Evolutionary conservation across 306 rosid species (phyloP), one percentile per base, ranked within the genome.

Genomic region (Dryas drummondii): DNA sequence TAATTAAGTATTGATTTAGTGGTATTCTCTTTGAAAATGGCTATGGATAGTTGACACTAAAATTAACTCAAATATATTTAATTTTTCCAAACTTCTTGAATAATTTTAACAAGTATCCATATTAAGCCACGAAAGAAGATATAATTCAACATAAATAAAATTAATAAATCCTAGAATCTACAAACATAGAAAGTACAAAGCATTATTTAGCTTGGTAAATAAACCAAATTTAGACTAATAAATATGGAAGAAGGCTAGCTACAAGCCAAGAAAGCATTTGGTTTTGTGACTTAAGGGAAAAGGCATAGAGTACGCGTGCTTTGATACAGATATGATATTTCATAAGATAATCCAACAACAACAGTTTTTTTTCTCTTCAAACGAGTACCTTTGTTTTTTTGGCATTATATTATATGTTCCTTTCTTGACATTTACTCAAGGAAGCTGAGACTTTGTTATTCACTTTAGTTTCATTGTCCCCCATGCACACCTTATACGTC

Each of bases 381-480:
- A 70, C 53, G 15, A 75, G 68, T 75, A 49, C n/a, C 67, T 15
- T 4, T 7, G 11, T 1, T 26, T 51, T 19, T 16, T 69, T 68
- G 73, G 74, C 50, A 12, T 40, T 40, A 64, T 12, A 12, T 40
- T 40, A 41, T 53, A n/a, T 75, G 76, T 84, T 75, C 87, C 65
- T 84, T 86, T 76, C 88, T 88, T 88, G 81, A 72, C 72, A 70
- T 42, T 47, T 67, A 82, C 88, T 83, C 92, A 82, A 84, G 58
- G 42, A 79, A n/a, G 76, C 50, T 6, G 50, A 10, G 45, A 76
- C 37, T 45, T n/a, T 73, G 61, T 32, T 26, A 65, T 66, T 79
- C 73, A 52, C 62, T 74, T 80, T 72, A 55, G 51, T 64, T 71
- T 71, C 49, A 9, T 44, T 16, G 37, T 51, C 48, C 13, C 26